Percentiles rank a stretch among this genome's conserved stretches.
Conservation (phyloP, 306 rosid genomes). For the Cotoneaster glaucophyllus region DNA sequence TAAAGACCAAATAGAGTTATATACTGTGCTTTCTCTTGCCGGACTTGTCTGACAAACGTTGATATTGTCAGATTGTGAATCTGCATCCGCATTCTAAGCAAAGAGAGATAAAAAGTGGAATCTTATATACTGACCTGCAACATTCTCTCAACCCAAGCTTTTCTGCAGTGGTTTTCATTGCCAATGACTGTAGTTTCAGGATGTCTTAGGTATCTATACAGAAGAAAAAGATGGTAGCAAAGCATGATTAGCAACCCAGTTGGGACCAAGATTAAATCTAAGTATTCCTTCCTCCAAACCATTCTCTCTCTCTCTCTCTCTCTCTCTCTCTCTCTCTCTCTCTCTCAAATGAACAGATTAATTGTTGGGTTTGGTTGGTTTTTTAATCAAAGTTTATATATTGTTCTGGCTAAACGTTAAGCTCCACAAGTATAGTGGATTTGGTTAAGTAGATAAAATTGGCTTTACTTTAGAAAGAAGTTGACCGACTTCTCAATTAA, state of each 20-base stretch:
- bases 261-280: constrained; percentile 10
- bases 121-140: constrained; percentile 1
- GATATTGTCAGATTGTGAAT: too few relatives aligned
- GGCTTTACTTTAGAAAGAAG: not conserved
- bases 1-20: not conserved
- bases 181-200: constrained; percentile 16
- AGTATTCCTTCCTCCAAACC: constrained; percentile 10
- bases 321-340: constrained; percentile 2
- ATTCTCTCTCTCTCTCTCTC: not conserved
- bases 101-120: not conserved
- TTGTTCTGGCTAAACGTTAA: not conserved
- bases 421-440: not conserved
- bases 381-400: not conserved
- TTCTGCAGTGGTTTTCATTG: constrained; percentile 10
- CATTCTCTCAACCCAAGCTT: constrained; percentile 22
- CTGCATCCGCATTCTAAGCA: not conserved
- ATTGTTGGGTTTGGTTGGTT: not conserved
- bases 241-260: constrained; percentile 6
- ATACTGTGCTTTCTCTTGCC: not conserved
- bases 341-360: not conserved
- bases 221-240: constrained; percentile 8
- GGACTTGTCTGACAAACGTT: not conserved
- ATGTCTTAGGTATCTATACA: constrained; percentile 1
- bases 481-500: not conserved
- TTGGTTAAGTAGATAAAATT: constrained; percentile 1